Conservation (phyloP, 2,329 filamentous ascomycete genomes). For the Leptographium flavum region DNA sequence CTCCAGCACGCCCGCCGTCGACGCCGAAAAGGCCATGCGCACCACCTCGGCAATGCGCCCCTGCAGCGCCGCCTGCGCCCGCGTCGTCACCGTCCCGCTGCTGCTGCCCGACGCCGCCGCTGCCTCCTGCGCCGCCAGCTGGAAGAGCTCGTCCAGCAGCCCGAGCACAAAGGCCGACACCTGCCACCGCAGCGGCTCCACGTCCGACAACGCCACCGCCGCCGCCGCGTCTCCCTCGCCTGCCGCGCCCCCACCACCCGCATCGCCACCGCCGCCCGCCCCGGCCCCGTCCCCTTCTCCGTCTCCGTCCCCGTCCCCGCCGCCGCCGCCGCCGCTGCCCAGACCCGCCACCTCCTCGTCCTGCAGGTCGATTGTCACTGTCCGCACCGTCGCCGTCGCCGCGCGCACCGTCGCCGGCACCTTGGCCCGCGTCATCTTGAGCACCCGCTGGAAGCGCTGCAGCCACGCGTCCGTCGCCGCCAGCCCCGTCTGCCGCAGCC, state of each 20-base stretch:
- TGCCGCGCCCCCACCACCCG: background rate
- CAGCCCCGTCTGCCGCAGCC: conserved; percentile 82
- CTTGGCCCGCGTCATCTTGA: conserved; percentile 73
- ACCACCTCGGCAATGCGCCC: conserved; percentile 81
- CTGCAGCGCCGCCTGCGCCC: conserved; percentile 66
- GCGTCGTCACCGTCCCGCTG: conserved; percentile 27
- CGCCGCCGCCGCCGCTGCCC: conserved; percentile 42
- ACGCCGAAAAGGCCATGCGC: conserved; percentile 92
- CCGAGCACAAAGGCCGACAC: conserved; percentile 88
- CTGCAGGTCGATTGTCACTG: conserved; percentile 60
- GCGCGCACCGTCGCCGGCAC: conserved; percentile 33
- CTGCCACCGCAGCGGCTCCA: conserved; percentile 89
- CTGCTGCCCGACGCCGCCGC: conserved; percentile 52
- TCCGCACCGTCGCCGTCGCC: conserved; percentile 16
- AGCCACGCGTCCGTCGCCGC: conserved; percentile 75
- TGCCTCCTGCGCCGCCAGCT: conserved; percentile 64
- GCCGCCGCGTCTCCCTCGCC: conserved; percentile 20
- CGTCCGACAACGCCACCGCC: too few relatives aligned
- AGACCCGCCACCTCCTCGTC: conserved; percentile 97
- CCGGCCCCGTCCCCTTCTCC: background rate
- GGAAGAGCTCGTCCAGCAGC: conserved; percentile 71
- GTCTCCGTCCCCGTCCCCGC: conserved; percentile 28
- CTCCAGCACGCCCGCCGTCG: conserved; percentile 82
- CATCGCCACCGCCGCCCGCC: conserved; percentile 15
- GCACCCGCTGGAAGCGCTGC: conserved; percentile 70